Base-by-base conservation (phyloP, 805 yeast genomes). In the Metschnikowia lachancei region DNA sequence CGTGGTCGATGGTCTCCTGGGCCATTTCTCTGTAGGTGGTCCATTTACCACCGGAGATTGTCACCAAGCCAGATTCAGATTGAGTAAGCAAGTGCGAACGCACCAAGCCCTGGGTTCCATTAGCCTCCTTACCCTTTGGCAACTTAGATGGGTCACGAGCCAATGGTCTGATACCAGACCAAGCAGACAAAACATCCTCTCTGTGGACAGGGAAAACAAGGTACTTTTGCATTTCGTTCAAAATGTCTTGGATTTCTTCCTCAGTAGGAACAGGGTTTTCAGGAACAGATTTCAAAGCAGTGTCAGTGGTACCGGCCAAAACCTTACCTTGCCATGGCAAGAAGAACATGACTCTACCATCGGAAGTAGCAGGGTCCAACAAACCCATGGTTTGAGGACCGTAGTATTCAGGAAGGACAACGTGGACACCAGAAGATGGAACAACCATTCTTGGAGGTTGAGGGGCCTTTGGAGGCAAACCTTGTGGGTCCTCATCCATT, bases 1-100 rank as follows among this genome's bases (percentile, higher is more conserved):
- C 81, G 56, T 80, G 81, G 65, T 87, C 83, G 39, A 91, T 83
- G 37, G 96, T 87, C 72, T 92, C 96, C 71, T 91, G 83, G 18
- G 97, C 96, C 97, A 91, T 91, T 73, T 89, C 95, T 73, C 97
- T 80, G 75, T 91, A 92, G 31, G 98, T 91, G 44, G 98, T 91
- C 98, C 98, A 91, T 72, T 91, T 91, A 66, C 98, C 98, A 60
- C 97, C 98, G 16, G 95, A 84, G 55, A 91, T 86, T 33, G 98
- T 91, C 33, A 91, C 75, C 56, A 91, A 77, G 20, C 92, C 94
- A 46, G 85, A 76, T 48, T 76, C 81, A 29, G 95, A 79, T 26
- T 80, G 75, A 59, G 85, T 78, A 45, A 91, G 77, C 58, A 91
- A 75, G 68, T 91, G 98, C 56, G 87, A 85, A 72, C 98, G 84